phyloP scores from a whole-genome alignment of 805 yeast genomes.

The Candida montana region DNA sequence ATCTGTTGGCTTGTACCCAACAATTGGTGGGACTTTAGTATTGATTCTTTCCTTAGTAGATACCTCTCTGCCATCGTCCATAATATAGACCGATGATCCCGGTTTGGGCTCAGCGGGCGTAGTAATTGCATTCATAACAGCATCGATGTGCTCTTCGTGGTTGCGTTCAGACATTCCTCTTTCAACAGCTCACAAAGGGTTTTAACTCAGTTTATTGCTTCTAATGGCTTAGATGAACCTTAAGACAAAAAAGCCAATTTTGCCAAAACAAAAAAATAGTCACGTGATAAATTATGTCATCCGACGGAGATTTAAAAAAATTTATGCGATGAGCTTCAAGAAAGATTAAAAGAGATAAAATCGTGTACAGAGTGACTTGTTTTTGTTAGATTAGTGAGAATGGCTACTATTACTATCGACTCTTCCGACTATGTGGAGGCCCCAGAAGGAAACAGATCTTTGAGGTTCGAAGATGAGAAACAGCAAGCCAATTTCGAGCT shows the following conservation, averaged over 20 bases:
- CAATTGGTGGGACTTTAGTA: constrained; percentile 58
- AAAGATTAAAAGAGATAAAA: too few relatives aligned
- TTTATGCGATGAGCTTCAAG: constrained; percentile 3
- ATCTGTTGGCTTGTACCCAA: constrained; percentile 58
- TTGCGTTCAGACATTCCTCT: constrained; percentile 30
- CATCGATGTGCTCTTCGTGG: constrained; percentile 53
- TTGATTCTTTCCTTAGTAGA: constrained; percentile 49
- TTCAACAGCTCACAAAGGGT: not conserved
- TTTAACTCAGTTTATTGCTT: too few relatives aligned
- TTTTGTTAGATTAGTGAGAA: too few relatives aligned
- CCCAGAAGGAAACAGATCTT: constrained; percentile 31
- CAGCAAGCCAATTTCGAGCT: constrained; percentile 85
- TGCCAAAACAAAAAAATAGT: not conserved
- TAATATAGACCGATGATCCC: constrained; percentile 36
- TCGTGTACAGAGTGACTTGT: too few relatives aligned
- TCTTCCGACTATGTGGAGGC: constrained; percentile 52
- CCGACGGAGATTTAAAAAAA: not conserved
- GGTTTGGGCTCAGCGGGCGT: not conserved
- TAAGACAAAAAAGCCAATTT: too few relatives aligned
- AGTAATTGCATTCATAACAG: constrained; percentile 53
- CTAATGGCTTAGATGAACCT: too few relatives aligned
- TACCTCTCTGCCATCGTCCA: constrained; percentile 46
- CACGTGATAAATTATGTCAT: not conserved
- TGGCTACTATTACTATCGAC: constrained; percentile 22
- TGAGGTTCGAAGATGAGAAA: constrained; percentile 48